phyloP scores from a whole-genome alignment of 345 rosid genomes.

The Rhodamnia argentea region DNA sequence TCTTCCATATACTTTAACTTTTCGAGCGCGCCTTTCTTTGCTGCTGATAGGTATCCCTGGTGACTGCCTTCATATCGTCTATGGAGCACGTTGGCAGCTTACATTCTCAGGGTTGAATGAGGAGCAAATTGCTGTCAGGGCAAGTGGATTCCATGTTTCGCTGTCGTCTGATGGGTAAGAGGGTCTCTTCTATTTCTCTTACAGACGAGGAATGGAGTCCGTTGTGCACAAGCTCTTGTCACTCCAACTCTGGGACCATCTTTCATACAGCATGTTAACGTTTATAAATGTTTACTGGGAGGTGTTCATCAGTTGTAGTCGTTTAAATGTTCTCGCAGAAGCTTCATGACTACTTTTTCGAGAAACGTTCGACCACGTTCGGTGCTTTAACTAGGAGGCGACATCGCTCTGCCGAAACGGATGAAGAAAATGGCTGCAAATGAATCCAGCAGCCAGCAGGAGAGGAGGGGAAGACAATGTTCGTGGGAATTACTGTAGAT shows the following conservation, averaged over 20 bases:
- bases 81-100: background rate
- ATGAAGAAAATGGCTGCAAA: background rate
- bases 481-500: background rate
- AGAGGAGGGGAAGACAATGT: background rate
- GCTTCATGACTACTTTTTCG: background rate
- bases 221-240: background rate
- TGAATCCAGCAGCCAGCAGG: background rate
- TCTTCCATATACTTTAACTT: background rate
- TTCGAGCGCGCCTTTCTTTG: accelerated
- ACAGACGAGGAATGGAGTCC: background rate
- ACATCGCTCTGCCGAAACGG: background rate
- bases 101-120: background rate
- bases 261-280: background rate
- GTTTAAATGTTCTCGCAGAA: background rate
- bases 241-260: accelerated
- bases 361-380: background rate
- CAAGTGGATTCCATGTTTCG: background rate
- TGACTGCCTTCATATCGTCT: background rate
- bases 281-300: background rate
- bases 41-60: background rate
- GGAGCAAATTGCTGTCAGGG: background rate
- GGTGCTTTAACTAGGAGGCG: background rate
- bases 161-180: background rate
- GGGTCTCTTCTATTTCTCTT: background rate
- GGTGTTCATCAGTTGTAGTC: background rate